Evolutionary conservation across 108 stramenopile species (phyloP), one percentile per base, ranked within the genome.

Genomic region (Skeletonema grethae): DNA sequence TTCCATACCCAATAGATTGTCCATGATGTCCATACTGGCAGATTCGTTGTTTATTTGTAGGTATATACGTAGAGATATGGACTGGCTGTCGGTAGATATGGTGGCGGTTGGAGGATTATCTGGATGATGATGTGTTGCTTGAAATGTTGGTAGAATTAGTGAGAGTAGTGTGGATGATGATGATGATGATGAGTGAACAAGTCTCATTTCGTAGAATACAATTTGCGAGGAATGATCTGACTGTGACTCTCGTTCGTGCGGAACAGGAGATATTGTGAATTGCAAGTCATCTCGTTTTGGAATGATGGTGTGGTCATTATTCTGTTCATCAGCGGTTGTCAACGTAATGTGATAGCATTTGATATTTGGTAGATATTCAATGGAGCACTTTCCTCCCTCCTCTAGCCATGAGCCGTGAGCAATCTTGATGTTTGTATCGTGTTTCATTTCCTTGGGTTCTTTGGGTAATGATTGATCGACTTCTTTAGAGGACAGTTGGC

Each of bases 341-440:
- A 77, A 43, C 38, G 76, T 77, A n/a, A 77, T 56, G 36, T 61
- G 30, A 36, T 81, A 81, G 35, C 64, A 70, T 58, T 61, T 61
- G 57, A 81, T 53, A 12, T 81, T 74, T 22, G 80, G 64, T 24
- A 81, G 39, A 55, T 69, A 81, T 70, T 81, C 80, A 28, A 81
- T 70, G 7, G 80, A 75, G 64, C 63, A 65, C 43, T 15, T 32
- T 7, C 63, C 63, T 34, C 79, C 73, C 5, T 70, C 16, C 35
- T 63, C 68, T 41, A 75, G n/a, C 80, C 80, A 81, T 0, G 24
- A 35, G 32, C 80, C 80, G 43, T 55, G 53, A 2, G 63, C 55
- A 22, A 11, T 18, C 16, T 43, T 43, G 15, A 38, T 38, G 15
- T 36, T 34, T 56, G 6, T 35, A 34, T 41, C 29, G 46, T 16